phyloP scores from a whole-genome alignment of 2,329 filamentous ascomycete species.

The Aspergillus fischeri region DNA sequence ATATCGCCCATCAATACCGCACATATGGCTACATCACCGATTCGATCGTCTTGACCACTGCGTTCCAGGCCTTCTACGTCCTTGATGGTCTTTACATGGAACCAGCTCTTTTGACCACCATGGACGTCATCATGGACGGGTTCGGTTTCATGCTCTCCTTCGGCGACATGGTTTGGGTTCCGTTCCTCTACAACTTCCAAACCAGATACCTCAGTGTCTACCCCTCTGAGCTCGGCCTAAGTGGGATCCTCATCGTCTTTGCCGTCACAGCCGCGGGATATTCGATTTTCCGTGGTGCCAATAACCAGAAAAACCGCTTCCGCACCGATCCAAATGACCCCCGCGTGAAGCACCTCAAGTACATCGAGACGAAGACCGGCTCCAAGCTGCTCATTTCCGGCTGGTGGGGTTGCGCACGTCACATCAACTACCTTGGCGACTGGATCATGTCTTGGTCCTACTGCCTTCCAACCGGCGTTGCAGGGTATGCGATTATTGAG shows the following conservation, averaged over 20 bases:
- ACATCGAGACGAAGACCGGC: conserved; percentile 78
- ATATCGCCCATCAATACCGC: conserved; percentile 82
- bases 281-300: conserved; percentile 87
- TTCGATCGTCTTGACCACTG: conserved; percentile 74
- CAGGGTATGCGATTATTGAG: conserved; percentile 69
- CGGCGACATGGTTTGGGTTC: conserved; percentile 88
- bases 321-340: conserved; percentile 81
- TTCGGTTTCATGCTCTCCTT: conserved; percentile 95
- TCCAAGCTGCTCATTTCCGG: conserved; percentile 77
- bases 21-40: conserved; percentile 79
- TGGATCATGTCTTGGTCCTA: conserved; percentile 94
- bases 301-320: conserved; percentile 94
- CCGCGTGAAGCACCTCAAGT: conserved; percentile 72
- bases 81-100: conserved; percentile 86
- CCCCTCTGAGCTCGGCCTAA: conserved; percentile 70
- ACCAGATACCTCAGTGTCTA: conserved; percentile 79
- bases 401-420: conserved; percentile 89
- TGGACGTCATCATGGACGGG: conserved; percentile 88
- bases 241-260: conserved; percentile 62
- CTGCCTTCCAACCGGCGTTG: conserved; percentile 77
- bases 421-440: conserved; percentile 95
- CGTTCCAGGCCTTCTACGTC: conserved; percentile 76
- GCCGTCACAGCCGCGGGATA: conserved; percentile 70
- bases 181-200: conserved; percentile 82
- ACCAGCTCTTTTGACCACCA: conserved; percentile 82